Conservation (phyloP, 148 eudicot genomes). For the Rhododendron ferrugineum region DNA sequence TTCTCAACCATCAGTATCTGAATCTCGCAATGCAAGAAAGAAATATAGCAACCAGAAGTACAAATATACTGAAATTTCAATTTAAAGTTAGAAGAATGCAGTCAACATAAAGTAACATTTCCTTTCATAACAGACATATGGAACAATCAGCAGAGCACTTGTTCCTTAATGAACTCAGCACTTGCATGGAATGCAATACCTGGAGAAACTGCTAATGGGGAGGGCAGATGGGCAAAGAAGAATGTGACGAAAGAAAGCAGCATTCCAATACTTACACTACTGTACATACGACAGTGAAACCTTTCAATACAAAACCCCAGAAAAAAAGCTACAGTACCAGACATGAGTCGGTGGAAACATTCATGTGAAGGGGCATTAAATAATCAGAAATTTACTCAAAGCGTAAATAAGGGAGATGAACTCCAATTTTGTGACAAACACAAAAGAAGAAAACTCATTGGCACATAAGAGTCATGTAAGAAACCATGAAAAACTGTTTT, state of each 20-base stretch:
- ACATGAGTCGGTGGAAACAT: neutral
- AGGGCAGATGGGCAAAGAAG: neutral
- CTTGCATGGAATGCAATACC: neutral
- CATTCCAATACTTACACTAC: neutral
- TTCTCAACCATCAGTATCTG: constrained; percentile 9
- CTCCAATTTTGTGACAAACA: neutral
- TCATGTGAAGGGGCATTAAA: neutral
- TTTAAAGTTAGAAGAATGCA: neutral
- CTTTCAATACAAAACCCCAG: neutral
- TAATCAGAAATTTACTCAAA: neutral
- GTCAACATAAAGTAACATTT: neutral
- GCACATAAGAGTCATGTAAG: neutral
- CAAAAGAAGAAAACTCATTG: neutral
- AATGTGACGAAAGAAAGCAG: neutral
- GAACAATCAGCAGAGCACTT: neutral
- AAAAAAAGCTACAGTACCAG: neutral
- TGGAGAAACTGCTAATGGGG: neutral
- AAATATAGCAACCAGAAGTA: neutral
- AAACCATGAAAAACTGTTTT: neutral
- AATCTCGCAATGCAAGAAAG: neutral
- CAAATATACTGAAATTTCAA: neutral
- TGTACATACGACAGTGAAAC: neutral
- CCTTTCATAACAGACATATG: neutral
- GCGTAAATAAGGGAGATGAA: neutral
- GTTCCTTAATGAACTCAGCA: neutral